These are phyloP conservation scores for Phytopythium boreale DNA, from an alignment of 352 stramenopile species.

Conservation along the genomic window DNA sequence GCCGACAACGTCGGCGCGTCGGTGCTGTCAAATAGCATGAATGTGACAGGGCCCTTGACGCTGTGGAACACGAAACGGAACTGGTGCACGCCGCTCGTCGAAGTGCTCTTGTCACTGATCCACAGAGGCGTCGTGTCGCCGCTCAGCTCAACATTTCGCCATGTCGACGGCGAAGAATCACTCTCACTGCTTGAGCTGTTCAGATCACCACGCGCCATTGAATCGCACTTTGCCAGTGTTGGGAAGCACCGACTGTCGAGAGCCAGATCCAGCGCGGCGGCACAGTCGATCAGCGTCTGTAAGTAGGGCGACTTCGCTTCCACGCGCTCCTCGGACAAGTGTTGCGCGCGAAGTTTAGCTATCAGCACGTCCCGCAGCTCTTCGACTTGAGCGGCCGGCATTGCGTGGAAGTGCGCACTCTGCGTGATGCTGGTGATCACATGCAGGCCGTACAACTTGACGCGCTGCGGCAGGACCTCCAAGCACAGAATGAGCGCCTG, in stretches of 20 bases:
- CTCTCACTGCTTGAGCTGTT: not conserved
- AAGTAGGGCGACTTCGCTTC: conserved; percentile 65
- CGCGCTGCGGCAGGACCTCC: conserved; percentile 32
- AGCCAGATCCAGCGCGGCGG: conserved; percentile 51
- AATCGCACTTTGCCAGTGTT: not conserved
- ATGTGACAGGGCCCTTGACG: conserved; percentile 18
- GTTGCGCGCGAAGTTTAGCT: conserved; percentile 48
- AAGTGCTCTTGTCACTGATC: conserved; percentile 13
- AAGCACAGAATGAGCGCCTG: conserved; percentile 31
- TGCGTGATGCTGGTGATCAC: conserved; percentile 41
- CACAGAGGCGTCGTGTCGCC: not conserved
- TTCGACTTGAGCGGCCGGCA: conserved; percentile 39
- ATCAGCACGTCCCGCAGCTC: conserved; percentile 35
- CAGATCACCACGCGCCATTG: too few relatives aligned
- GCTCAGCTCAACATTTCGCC: not conserved
- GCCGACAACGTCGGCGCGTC: not conserved
- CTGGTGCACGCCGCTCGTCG: conserved; percentile 15
- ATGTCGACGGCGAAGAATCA: not conserved
- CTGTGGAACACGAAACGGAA: conserved; percentile 24
- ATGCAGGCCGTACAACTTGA: conserved; percentile 37
- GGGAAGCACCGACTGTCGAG: conserved; percentile 37
- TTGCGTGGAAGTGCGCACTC: conserved; percentile 31
- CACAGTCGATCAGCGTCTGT: conserved; percentile 55
- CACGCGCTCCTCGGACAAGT: conserved; percentile 38
- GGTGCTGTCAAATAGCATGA: conserved; percentile 16